phyloP scores from a whole-genome alignment of 2,329 filamentous ascomycete species.

The Aspergillus neotritici region DNA sequence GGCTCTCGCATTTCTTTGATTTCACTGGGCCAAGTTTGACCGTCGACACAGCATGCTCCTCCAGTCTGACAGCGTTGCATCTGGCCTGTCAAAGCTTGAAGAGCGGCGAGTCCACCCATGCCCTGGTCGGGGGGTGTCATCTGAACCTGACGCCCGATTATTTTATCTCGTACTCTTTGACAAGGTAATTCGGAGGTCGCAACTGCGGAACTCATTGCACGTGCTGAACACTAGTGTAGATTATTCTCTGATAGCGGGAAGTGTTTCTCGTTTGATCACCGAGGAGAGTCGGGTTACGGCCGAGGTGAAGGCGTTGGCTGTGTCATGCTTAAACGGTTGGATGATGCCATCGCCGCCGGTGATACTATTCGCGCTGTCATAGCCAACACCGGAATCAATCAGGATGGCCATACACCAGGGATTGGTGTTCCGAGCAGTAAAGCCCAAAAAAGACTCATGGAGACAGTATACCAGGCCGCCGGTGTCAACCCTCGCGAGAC shows the following conservation, averaged over 20 bases:
- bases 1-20: slow-evolving; percentile 14
- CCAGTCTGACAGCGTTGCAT: slow-evolving; percentile 10
- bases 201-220: not conserved
- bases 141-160: not conserved
- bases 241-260: slow-evolving; percentile 23
- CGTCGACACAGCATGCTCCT: slow-evolving; percentile 15
- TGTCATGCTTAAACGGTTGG: slow-evolving; percentile 31
- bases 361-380: slow-evolving; percentile 35
- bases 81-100: slow-evolving; percentile 7
- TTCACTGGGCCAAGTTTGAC: slow-evolving; percentile 14
- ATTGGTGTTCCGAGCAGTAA: no score
- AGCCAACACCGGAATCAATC: slow-evolving; percentile 32
- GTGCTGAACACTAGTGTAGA: slow-evolving; percentile 3
- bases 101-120: not conserved
- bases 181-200: not conserved
- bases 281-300: slow-evolving; percentile 11
- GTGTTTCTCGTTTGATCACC: slow-evolving; percentile 24
- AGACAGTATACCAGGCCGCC: no score
- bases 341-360: slow-evolving; percentile 27
- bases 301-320: slow-evolving; percentile 33
- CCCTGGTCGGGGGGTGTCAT: not conserved
- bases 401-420: slow-evolving; percentile 13
- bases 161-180: not conserved
- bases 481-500: no score
- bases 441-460: no score